phyloP scores from a whole-genome alignment of 306 rosid species.

The Coriaria nepalensis region DNA sequence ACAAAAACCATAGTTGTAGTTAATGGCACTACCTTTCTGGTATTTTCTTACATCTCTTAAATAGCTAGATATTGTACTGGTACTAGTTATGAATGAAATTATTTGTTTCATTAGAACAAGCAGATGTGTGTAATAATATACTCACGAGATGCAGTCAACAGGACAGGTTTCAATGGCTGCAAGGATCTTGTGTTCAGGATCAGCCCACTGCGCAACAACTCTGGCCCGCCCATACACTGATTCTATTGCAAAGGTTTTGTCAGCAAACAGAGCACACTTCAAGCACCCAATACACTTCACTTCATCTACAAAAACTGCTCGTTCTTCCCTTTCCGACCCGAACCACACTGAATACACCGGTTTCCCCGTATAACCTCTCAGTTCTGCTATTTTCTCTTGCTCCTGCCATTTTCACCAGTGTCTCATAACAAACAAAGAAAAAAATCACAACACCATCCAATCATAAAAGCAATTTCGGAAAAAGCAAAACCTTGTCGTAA shows the following conservation, averaged over 20 bases:
- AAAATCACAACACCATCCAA: not conserved
- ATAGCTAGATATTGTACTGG: too few relatives aligned
- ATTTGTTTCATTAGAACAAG: too few relatives aligned
- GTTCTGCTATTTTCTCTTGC: conserved; percentile 62
- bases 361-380: conserved; percentile 77
- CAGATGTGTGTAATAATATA: conserved; percentile 1
- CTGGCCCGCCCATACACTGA: conserved; percentile 91
- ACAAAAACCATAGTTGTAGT: not conserved
- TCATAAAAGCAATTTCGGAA: not conserved
- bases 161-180: conserved; percentile 78
- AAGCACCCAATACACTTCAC: conserved; percentile 82
- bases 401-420: conserved; percentile 29
- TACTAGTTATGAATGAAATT: too few relatives aligned
- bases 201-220: conserved; percentile 94
- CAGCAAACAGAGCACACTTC: conserved; percentile 80
- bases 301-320: conserved; percentile 90
- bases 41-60: too few relatives aligned
- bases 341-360: conserved; percentile 72
- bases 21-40: not conserved
- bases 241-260: conserved; percentile 83
- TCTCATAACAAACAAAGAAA: not conserved
- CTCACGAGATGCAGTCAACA: conserved; percentile 96
- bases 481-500: conserved; percentile 64
- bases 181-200: conserved; percentile 50
- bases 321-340: conserved; percentile 55